Evolutionary conservation across 805 yeast species (phyloP), one percentile per base, ranked within the genome.

Genomic region (Barnettozyma salicaria): DNA sequence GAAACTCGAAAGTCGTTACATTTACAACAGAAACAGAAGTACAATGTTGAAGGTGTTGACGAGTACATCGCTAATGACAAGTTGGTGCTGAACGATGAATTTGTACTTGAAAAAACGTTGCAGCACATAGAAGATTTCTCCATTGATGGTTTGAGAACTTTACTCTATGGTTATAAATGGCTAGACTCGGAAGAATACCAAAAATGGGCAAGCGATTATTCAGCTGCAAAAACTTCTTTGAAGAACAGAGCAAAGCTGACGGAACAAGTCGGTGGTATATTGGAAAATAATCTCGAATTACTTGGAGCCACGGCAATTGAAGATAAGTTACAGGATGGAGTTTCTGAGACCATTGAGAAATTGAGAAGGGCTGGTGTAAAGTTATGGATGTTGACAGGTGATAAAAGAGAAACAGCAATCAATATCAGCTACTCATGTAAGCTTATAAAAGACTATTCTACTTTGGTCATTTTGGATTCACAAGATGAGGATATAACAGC

Each of bases 351-450:
- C 0, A 89, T 92, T 45, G 97, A 87, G 41, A 88, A 87, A 53
- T 69, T 92, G 34, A 74, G 95, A 49, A 70, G 94, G 45, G 97
- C 99, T 0, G 96, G 96, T 3, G 87, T 92, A 40, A 86, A 81
- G 52, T 63, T 92, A 68, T 92, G 99, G 99, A 92, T 92, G 97
- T 66, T 92, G 32, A 92, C 99, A 0, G 99, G 99, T 30, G 99
- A 92, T 58, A 94, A 94, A 56, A 69, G 97, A 41, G 99, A 92
- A 60, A 92, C 99, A 0, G 99, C 99, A 2, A 88, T 92, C 43
- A 92, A 88, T 54, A 90, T 92, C 59, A 98, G 97, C 1, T 85
- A 89, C 53, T 84, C 98, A 6, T 92, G 98, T 59, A 78, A 87
- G 24, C 66, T 92, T 46, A 90, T 92, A 52, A 84, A 90, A 52